Percentiles rank a stretch among this genome's conserved stretches.
Evolutionary conservation across 106 monocot species (phyloP).

Genomic region (Dioscorea zingiberensis): DNA sequence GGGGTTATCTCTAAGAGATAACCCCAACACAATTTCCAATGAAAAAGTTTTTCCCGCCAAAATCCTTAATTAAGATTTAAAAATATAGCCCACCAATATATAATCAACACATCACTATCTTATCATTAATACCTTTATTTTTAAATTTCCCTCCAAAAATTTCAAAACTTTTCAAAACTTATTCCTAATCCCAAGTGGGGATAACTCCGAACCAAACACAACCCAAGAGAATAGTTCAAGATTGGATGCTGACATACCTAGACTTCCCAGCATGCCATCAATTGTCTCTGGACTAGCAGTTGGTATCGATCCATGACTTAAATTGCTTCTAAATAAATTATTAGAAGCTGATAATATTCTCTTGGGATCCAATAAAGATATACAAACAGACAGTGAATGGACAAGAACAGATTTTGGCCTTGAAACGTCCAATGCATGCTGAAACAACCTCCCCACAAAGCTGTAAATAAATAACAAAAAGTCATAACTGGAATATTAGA

Average conservation of each 20-base stretch:
- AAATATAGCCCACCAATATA: too few species aligned
- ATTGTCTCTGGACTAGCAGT: slow-evolving; percentile 69
- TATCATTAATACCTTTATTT: too few species aligned
- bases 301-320: slow-evolving; percentile 63
- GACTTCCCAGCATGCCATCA: slow-evolving; percentile 61
- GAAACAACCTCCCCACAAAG: slow-evolving; percentile 80
- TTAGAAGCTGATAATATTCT: slow-evolving; percentile 62
- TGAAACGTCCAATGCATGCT: slow-evolving; percentile 63
- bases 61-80: too few species aligned
- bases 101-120: too few species aligned
- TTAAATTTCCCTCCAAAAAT: too few species aligned
- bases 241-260: slow-evolving; percentile 31
- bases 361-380: slow-evolving; percentile 82
- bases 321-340: slow-evolving; percentile 58
- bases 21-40: too few species aligned
- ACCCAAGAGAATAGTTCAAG: too few species aligned
- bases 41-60: too few species aligned
- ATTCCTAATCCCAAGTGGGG: too few species aligned
- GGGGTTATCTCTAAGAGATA: too few species aligned
- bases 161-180: too few species aligned
- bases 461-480: slow-evolving; percentile 29
- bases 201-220: too few species aligned
- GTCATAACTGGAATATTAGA: not conserved
- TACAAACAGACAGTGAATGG: slow-evolving; percentile 80
- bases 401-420: slow-evolving; percentile 85